Evolutionary conservation across 257 asterid genomes (phyloP), one percentile per base, ranked within the genome.

Genomic region (Anisodus tanguticus): DNA sequence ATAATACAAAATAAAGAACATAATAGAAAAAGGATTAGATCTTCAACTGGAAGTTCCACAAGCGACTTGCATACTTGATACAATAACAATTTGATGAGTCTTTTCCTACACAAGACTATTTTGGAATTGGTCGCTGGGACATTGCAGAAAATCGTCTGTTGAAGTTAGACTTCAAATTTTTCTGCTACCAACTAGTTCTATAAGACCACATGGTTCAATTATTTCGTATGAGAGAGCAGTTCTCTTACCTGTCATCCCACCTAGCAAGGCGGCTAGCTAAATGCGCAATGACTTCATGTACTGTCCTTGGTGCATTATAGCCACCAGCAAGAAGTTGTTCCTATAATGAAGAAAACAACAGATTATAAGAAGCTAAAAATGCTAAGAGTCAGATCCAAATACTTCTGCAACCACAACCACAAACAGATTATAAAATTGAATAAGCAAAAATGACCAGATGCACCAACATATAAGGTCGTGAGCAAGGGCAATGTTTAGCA

Each of bases 161-260:
- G 79, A 43, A 70, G 55, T 43, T 70, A 41, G 37, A 15, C 79
- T 41, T 70, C 37, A 43, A 43, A 2, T 43, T 4, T 70, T 70
- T 70, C 57, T 70, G 54, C 79, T 8, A 70, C 35, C 79, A 70
- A 66, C 37, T 70, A 19, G 79, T 70, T 70, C 79, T 43, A 41
- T 43, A 70, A 70, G 35, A 17, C 4, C 57, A 70, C 16, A 41
- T 2, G 3, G 57, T 43, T 80, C 71, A 81, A 22, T 60, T 62
- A 63, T 63, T 43, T 58, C 64, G 2, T 4, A 58, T 58, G 74
- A 15, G 57, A 83, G 80, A 84, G 58, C 54, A 74, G 71, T 82
- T 68, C 43, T 83, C 87, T 87, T 85, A 95, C 99, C 99, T 93
- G 88, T 96, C 98, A 92, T 96, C 99, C 99, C 99, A 96, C 53